These are phyloP conservation scores for Sporothrix luriei DNA, from an alignment of 2,329 filamentous ascomycete genomes.

Conservation along the genomic window DNA sequence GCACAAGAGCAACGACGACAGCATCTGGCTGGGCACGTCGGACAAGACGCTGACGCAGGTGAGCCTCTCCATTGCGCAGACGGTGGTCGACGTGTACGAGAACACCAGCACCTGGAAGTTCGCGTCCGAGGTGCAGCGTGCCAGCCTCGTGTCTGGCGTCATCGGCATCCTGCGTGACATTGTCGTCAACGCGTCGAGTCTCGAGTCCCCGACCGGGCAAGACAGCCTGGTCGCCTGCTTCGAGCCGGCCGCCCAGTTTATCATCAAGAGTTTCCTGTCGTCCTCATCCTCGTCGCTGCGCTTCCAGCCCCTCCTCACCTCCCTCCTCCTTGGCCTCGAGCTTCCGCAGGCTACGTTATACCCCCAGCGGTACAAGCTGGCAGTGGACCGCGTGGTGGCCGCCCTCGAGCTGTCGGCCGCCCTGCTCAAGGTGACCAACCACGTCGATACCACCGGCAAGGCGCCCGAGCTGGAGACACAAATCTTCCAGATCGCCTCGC, in stretches of 20 bases:
- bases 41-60: slow-evolving; percentile 75
- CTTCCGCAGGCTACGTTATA: slow-evolving; percentile 65
- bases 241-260: slow-evolving; percentile 70
- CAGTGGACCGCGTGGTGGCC: slow-evolving; percentile 64
- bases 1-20: slow-evolving; percentile 37
- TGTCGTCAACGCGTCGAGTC: slow-evolving; percentile 71
- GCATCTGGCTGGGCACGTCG: slow-evolving; percentile 70
- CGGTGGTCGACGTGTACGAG: slow-evolving; percentile 80
- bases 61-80: slow-evolving; percentile 71
- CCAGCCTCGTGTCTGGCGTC: slow-evolving; percentile 68
- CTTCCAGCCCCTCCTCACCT: slow-evolving; percentile 74
- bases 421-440: slow-evolving; percentile 69
- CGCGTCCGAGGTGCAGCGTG: slow-evolving; percentile 65
- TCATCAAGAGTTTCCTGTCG: slow-evolving; percentile 76
- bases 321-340: slow-evolving; percentile 65
- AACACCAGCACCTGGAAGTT: slow-evolving; percentile 87
- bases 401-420: slow-evolving; percentile 68
- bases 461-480: slow-evolving; percentile 72
- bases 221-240: slow-evolving; percentile 59
- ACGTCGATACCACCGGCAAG: slow-evolving; percentile 64
- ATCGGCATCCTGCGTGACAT: slow-evolving; percentile 71
- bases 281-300: slow-evolving; percentile 69
- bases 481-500: slow-evolving; percentile 76
- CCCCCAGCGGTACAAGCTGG: slow-evolving; percentile 55
- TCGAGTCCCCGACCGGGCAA: slow-evolving; percentile 50